Conservation (phyloP, 345 rosid genomes). For the Eucalyptus melliodora region DNA sequence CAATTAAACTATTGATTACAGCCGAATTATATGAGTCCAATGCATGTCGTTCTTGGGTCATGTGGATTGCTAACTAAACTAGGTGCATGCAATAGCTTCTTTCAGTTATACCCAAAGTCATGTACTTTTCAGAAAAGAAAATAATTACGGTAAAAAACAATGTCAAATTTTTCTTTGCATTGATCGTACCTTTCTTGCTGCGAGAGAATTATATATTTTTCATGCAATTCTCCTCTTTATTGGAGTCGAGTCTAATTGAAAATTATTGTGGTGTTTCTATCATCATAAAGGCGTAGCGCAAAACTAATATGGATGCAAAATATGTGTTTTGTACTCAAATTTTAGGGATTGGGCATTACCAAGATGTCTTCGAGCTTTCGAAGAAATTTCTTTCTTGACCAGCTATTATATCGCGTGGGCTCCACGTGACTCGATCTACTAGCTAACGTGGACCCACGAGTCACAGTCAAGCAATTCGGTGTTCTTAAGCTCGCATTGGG, state of each 20-base stretch:
- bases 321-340: no score
- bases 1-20: not conserved
- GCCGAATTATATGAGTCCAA: not conserved
- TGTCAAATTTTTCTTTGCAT: fast-evolving
- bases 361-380: not conserved
- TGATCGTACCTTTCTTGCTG: fast-evolving
- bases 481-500: no score
- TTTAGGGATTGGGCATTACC: not conserved
- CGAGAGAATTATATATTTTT: no score
- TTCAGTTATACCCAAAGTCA: no score
- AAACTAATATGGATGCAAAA: not conserved
- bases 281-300: not conserved
- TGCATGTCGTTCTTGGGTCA: not conserved
- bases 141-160: no score
- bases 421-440: no score
- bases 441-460: no score
- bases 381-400: not conserved
- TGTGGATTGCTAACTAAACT: no score
- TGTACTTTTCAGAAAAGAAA: no score
- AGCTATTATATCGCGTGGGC: no score
- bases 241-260: fast-evolving
- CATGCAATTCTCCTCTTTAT: not conserved
- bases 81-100: no score
- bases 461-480: no score
- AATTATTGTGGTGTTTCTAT: not conserved